phyloP scores from a whole-genome alignment of 495 filamentous ascomycete species.

The Aspergillus wentii region DNA sequence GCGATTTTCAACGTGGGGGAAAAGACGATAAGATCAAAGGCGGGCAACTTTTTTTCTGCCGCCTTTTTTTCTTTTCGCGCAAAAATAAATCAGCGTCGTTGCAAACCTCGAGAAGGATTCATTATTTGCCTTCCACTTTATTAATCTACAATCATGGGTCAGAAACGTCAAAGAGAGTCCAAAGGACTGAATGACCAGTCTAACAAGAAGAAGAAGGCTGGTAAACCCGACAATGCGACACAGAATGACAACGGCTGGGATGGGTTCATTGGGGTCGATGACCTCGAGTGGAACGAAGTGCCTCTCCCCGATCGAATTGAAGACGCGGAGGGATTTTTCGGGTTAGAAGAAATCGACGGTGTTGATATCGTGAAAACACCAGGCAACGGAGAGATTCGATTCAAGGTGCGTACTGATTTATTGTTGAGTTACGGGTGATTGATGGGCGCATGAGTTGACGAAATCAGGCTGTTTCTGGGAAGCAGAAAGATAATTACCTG shows the following conservation, averaged over 20 bases:
- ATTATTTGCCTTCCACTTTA: background rate
- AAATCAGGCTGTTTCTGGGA: conserved; percentile 29
- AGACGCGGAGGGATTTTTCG: conserved; percentile 92
- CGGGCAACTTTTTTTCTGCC: conserved; percentile 32
- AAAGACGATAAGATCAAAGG: conserved; percentile 19
- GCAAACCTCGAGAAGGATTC: too few relatives aligned
- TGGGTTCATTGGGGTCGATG: conserved; percentile 46
- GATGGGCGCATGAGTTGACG: conserved; percentile 1
- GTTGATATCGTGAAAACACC: conserved; percentile 65
- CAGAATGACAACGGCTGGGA: conserved; percentile 21
- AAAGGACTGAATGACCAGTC: conserved; percentile 21
- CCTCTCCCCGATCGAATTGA: conserved; percentile 79
- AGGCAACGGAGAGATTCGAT: conserved; percentile 32
- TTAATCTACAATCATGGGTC: conserved; percentile 25
- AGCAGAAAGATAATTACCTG: conserved; percentile 32
- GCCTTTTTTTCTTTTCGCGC: conserved; percentile 28
- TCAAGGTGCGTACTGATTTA: conserved; percentile 36
- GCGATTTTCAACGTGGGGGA: conserved; percentile 12
- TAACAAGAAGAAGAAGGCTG: conserved; percentile 48
- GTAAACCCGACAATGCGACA: conserved; percentile 19
- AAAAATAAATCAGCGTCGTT: conserved; percentile 4
- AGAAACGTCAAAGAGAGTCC: conserved; percentile 46
- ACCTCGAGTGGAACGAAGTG: conserved; percentile 78
- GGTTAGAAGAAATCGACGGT: conserved; percentile 86
- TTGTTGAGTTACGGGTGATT: background rate